These are phyloP conservation scores for Pyricularia grisea DNA, from an alignment of 2,329 filamentous ascomycete genomes.

Conservation along the genomic window DNA sequence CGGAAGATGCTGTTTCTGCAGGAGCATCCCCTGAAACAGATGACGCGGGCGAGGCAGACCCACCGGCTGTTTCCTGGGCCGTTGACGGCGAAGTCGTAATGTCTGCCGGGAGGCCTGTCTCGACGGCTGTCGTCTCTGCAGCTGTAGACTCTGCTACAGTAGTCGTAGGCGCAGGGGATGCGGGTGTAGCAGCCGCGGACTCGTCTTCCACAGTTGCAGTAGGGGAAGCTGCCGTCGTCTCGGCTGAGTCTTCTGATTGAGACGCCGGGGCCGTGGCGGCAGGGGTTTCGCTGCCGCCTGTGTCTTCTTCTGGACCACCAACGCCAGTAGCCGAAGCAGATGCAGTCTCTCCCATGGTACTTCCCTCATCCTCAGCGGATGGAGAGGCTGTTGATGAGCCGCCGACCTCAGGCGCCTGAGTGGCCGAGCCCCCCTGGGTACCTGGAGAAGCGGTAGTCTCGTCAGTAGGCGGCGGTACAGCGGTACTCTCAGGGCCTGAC, in stretches of 20 bases:
- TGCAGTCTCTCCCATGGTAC: background rate
- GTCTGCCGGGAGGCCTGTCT: background rate
- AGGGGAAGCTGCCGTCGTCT: background rate
- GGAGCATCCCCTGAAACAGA: background rate
- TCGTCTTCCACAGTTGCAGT: background rate
- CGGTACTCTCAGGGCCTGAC: background rate
- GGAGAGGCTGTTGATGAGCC: background rate
- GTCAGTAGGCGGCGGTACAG: background rate
- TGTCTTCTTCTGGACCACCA: background rate
- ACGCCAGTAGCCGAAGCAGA: background rate
- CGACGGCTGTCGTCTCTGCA: background rate
- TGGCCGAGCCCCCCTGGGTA: background rate
- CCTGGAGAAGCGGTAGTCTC: background rate
- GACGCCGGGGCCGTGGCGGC: background rate
- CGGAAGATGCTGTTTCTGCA: background rate
- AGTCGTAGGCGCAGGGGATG: background rate
- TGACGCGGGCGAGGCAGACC: background rate
- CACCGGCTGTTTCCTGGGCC: background rate
- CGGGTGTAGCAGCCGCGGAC: background rate
- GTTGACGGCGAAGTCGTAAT: background rate
- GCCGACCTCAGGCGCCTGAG: background rate
- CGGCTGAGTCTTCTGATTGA: background rate
- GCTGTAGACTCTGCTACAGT: background rate
- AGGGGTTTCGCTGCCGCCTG: too few species aligned
- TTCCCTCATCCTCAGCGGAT: background rate